Conservation (phyloP, 306 rosid species). For the Potentilla sterilis region DNA sequence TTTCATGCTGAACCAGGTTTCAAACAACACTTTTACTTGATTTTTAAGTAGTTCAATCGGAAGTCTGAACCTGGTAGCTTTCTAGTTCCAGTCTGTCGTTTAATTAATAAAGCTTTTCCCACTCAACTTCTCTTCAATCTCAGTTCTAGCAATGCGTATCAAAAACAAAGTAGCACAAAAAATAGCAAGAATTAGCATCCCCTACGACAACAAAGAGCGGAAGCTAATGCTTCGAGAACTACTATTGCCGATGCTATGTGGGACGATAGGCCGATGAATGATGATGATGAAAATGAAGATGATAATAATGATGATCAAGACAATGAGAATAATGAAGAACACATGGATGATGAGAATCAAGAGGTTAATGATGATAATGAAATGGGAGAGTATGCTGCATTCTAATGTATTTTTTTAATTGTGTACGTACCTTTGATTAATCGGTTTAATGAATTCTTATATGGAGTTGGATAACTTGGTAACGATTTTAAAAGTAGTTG, state of each 20-base stretch:
- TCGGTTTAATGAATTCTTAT: no score
- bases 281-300: no score
- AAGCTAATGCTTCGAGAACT: background rate
- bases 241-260: background rate
- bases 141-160: constrained; percentile 59
- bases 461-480: no score
- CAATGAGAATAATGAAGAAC: background rate
- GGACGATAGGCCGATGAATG: no score
- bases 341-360: background rate
- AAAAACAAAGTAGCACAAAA: constrained; percentile 61
- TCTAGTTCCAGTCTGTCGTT: background rate
- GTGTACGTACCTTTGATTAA: no score
- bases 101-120: constrained; percentile 25
- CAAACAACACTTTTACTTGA: background rate
- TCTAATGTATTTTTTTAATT: no score
- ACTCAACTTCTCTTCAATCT: constrained; percentile 50
- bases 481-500: no score
- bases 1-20: background rate
- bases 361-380: background rate
- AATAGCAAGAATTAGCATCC: constrained; percentile 63
- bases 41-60: background rate
- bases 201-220: background rate
- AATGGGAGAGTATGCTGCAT: no score
- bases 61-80: background rate
- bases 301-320: no score